A percentile compares a stretch with the other conserved stretches of the same genome.
These are phyloP conservation scores for Leptosphaerulina australis DNA, from an alignment of 2,329 filamentous ascomycete genomes.

Conservation along the genomic window DNA sequence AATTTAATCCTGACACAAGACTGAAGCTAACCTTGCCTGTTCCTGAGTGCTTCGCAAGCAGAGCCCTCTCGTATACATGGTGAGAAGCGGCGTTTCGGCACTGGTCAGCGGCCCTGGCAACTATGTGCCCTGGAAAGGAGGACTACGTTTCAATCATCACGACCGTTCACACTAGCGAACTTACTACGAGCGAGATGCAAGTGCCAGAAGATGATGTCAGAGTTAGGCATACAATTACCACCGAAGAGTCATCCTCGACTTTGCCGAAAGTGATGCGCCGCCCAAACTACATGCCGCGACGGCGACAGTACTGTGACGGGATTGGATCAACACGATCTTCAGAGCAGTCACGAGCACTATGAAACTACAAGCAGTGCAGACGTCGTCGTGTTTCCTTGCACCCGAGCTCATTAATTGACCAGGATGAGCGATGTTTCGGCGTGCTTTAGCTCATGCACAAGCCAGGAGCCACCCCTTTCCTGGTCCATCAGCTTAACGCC, in stretches of 20 bases:
- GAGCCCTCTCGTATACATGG: constrained; percentile 26
- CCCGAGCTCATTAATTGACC: constrained; percentile 41
- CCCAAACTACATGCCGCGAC: constrained; percentile 27
- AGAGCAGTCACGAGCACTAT: constrained; percentile 49
- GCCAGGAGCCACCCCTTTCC: constrained; percentile 49
- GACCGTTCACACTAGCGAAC: constrained; percentile 40
- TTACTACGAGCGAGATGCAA: constrained; percentile 34
- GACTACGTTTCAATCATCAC: constrained; percentile 38
- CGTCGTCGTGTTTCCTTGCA: constrained; percentile 46
- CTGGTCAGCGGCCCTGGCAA: constrained; percentile 14
- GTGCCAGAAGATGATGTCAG: constrained; percentile 42
- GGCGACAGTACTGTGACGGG: constrained; percentile 35
- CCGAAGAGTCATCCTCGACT: constrained; percentile 27
- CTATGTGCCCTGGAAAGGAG: constrained; percentile 35
- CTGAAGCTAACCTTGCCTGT: constrained; percentile 35
- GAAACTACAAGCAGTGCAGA: constrained; percentile 46
- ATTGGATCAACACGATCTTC: constrained; percentile 47
- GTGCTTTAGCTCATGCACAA: constrained; percentile 46
- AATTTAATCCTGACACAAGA: constrained; percentile 33
- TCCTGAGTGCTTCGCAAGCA: constrained; percentile 41
- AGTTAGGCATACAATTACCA: constrained; percentile 26
- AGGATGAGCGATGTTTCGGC: constrained; percentile 49
- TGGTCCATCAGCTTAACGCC: constrained; percentile 47
- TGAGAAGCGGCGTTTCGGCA: constrained; percentile 28
- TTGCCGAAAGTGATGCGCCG: constrained; percentile 29